Conservation (phyloP, 352 stramenopile genomes). For the Phytophthora syringae region DNA sequence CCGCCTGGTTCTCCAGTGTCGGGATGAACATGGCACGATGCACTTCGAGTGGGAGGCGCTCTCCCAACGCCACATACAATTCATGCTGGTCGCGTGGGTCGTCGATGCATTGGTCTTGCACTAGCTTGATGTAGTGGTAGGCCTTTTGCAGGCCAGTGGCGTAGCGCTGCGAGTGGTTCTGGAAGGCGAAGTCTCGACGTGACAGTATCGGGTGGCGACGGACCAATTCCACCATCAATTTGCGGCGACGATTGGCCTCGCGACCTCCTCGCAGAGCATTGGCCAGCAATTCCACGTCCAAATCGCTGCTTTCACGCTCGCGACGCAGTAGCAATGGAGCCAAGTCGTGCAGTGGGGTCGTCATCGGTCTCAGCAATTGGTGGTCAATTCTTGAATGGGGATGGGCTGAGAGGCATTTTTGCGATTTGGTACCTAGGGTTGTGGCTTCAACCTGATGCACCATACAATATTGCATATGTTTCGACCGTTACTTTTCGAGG, state of each 20-base stretch:
- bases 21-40: constrained; percentile 37
- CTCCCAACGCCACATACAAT: constrained; percentile 29
- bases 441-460: neutral
- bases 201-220: constrained; percentile 26
- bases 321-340: constrained; percentile 23
- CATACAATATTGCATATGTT: neutral
- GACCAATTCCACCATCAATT: constrained; percentile 34
- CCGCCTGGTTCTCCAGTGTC: constrained; percentile 33
- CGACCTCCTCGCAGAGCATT: constrained; percentile 29
- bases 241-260: constrained; percentile 33
- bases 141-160: constrained; percentile 31
- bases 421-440: neutral
- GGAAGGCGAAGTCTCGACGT: constrained; percentile 17
- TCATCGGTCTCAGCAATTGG: constrained; percentile 15
- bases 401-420: constrained; percentile 13
- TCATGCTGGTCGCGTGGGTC: constrained; percentile 26
- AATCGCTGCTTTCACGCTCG: constrained; percentile 26
- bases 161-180: constrained; percentile 34
- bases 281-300: constrained; percentile 27
- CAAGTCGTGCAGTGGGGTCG: constrained; percentile 28
- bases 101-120: constrained; percentile 25
- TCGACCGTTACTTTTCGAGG: neutral
- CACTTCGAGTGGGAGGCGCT: constrained; percentile 34
- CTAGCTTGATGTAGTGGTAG: constrained; percentile 34
- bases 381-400: constrained; percentile 22